A percentile compares a stretch with the other conserved stretches of the same genome.
phyloP scores from a whole-genome alignment of 208 protist genomes.

The Herpetomonas tarakana region DNA sequence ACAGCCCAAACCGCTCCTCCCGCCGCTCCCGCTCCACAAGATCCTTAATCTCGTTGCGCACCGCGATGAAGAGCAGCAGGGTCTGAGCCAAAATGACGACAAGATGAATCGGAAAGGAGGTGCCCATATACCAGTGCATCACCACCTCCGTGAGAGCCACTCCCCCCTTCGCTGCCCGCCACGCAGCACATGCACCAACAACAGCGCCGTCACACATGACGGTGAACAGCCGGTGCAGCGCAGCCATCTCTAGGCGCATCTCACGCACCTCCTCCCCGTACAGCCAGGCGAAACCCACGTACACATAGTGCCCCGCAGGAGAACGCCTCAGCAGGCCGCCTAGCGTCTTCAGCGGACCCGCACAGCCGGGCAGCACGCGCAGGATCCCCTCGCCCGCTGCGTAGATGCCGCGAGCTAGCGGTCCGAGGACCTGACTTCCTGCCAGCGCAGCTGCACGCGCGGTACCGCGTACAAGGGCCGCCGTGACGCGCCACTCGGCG shows the following conservation, averaged over 20 bases:
- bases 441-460: no score
- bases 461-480: not conserved
- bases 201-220: not conserved
- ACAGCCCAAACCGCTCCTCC: not conserved
- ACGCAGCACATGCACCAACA: not conserved
- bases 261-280: slow-evolving; percentile 16
- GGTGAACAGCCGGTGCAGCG: slow-evolving; percentile 9
- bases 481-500: slow-evolving; percentile 41
- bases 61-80: slow-evolving; percentile 44
- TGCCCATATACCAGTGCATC: slow-evolving; percentile 38
- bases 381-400: not conserved
- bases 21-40: slow-evolving; percentile 19
- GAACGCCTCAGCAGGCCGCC: slow-evolving; percentile 3
- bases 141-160: not conserved
- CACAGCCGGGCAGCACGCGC: not conserved
- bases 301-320: slow-evolving; percentile 6
- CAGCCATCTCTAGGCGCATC: slow-evolving; percentile 29
- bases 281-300: slow-evolving; percentile 4
- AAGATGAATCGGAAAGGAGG: slow-evolving; percentile 65
- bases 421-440: no score
- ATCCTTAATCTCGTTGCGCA: slow-evolving; percentile 66
- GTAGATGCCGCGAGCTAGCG: not conserved
- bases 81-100: slow-evolving; percentile 61
- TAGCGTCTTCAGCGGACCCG: slow-evolving; percentile 1
- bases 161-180: not conserved